A percentile compares a stretch with the other conserved stretches of the same genome.
Conservation (phyloP, 306 rosid genomes). For the Pterocarpus santalinus region DNA sequence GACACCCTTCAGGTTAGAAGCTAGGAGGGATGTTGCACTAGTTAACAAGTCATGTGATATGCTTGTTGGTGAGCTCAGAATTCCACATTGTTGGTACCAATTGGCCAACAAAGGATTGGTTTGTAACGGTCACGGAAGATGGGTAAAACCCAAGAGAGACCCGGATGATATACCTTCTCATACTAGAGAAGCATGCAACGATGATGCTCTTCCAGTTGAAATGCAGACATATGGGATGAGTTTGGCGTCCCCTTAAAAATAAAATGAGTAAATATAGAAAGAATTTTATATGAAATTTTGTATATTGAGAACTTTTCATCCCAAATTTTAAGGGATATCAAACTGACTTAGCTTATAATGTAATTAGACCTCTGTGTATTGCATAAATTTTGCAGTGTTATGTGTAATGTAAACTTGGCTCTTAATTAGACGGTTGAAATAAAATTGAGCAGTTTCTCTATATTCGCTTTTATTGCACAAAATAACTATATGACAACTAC, state of each 20-base stretch:
- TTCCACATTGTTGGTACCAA: constrained; percentile 76
- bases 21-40: constrained; percentile 71
- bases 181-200: constrained; percentile 34
- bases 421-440: background rate
- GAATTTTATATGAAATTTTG: background rate
- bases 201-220: constrained; percentile 37
- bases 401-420: background rate
- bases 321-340: constrained; percentile 21
- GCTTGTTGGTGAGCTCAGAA: constrained; percentile 66
- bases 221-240: constrained; percentile 33
- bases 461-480: background rate
- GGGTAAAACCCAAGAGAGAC: constrained; percentile 79
- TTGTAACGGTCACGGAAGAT: constrained; percentile 68
- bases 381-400: background rate
- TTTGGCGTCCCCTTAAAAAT: constrained; percentile 19
- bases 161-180: constrained; percentile 77
- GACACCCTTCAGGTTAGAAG: constrained; percentile 54
- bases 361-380: background rate
- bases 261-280: background rate
- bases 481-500: background rate
- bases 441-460: background rate
- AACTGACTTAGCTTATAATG: background rate
- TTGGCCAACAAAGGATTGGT: constrained; percentile 72
- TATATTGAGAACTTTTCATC: background rate
- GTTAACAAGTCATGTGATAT: constrained; percentile 76